phyloP scores from a whole-genome alignment of 495 filamentous ascomycete genomes.

The Podospora conica region DNA sequence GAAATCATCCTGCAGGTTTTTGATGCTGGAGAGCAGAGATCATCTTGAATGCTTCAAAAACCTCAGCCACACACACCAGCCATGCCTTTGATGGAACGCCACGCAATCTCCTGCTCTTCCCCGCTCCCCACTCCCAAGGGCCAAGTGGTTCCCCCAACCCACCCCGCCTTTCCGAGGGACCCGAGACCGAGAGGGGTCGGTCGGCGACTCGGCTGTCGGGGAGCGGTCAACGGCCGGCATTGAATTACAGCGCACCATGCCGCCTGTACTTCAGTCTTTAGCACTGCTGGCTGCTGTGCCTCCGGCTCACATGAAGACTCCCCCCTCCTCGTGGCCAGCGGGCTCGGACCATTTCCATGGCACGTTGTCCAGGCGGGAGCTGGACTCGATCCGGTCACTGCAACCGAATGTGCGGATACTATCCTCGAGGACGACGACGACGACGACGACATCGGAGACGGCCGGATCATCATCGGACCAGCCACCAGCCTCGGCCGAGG shows the following conservation, averaged over 20 bases:
- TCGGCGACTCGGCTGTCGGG: too few relatives aligned
- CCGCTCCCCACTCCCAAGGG: not conserved
- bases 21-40: not conserved
- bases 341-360: conserved; percentile 1
- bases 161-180: conserved; percentile 5
- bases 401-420: not conserved
- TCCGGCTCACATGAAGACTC: not conserved
- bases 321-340: not conserved
- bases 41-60: not conserved
- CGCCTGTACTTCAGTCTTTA: not conserved
- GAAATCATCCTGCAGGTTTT: not conserved
- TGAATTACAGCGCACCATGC: not conserved
- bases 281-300: not conserved
- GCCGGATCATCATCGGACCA: not conserved
- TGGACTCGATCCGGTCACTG: not conserved
- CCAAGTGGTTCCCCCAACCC: conserved; percentile 9
- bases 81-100: not conserved
- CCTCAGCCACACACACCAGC: not conserved
- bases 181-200: not conserved
- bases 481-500: not conserved
- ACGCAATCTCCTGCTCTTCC: not conserved
- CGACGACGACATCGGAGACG: not conserved
- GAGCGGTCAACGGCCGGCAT: not conserved
- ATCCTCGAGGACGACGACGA: not conserved
- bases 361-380: not conserved